These are phyloP conservation scores for Aspergillus amoenus DNA, from an alignment of 2,329 filamentous ascomycete genomes.

Conservation along the genomic window DNA sequence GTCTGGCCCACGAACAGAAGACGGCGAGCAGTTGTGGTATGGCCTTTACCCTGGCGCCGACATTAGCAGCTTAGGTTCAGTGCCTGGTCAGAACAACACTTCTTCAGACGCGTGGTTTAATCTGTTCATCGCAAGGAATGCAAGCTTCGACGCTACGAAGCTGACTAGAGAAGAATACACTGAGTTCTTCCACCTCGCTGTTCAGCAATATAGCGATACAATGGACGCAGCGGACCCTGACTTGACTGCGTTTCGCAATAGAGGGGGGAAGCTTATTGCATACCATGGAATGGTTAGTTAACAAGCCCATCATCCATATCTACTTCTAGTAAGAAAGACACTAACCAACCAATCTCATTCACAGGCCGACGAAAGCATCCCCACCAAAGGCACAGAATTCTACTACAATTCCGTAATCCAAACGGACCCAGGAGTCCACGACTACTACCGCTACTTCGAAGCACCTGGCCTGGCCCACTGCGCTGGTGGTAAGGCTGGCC, in stretches of 20 bases:
- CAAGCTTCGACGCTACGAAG: not conserved
- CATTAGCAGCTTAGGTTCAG: constrained; percentile 1
- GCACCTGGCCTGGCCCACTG: constrained; percentile 5
- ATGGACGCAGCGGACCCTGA: not conserved
- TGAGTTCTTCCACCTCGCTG: not conserved
- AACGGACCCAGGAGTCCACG: not conserved
- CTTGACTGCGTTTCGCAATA: not conserved
- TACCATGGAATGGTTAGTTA: constrained; percentile 5
- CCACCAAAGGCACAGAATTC: not conserved
- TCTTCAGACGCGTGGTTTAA: constrained; percentile 6
- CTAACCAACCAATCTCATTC: not conserved
- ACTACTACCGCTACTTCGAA: constrained; percentile 2
- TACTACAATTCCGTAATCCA: not conserved
- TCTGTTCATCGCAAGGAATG: constrained; percentile 7
- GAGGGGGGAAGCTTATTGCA: constrained; percentile 1
- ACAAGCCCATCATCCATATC: not conserved
- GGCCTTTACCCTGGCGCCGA: constrained; percentile 16
- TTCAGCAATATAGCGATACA: not conserved
- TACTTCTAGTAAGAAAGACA: not conserved
- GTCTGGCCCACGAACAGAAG: constrained; percentile 34
- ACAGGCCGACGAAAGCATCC: constrained; percentile 4
- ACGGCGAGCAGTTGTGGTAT: constrained; percentile 48
- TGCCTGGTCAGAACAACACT: not conserved
- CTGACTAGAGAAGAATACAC: constrained; percentile 2
- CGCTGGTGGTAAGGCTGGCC: constrained; percentile 1